phyloP scores from a whole-genome alignment of 169 alveolate species.

The Eimeria brunetti region DNA sequence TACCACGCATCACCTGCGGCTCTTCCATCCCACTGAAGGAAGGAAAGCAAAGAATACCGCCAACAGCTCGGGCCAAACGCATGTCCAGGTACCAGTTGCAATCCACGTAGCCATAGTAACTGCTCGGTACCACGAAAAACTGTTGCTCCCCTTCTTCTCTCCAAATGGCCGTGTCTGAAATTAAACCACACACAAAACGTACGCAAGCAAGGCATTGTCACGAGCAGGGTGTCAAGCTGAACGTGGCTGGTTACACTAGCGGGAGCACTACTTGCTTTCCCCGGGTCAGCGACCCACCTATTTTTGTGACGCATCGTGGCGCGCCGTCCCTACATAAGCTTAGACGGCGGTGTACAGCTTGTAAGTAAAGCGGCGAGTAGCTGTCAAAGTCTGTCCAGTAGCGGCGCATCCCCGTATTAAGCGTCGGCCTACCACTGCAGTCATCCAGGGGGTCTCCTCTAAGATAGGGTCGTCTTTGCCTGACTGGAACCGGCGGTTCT shows the following conservation, averaged over 20 bases:
- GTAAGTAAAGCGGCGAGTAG: background rate
- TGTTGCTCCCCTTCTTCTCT: background rate
- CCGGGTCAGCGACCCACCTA: background rate
- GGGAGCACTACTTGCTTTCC: no score
- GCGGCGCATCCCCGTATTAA: background rate
- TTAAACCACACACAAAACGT: no score
- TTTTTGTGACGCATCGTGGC: conserved; percentile 15
- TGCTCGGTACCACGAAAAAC: conserved; percentile 33
- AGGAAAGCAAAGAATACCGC: background rate
- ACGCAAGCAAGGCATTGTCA: no score
- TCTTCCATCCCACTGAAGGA: background rate
- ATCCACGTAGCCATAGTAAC: conserved; percentile 58
- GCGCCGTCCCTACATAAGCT: background rate
- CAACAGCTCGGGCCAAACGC: background rate
- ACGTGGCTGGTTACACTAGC: no score
- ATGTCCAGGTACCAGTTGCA: conserved; percentile 53
- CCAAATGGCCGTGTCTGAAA: conserved; percentile 47
- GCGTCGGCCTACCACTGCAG: no score
- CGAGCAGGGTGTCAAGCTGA: no score
- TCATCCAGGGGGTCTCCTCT: background rate
- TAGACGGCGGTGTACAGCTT: conserved; percentile 54
- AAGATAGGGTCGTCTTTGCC: background rate
- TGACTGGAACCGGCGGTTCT: background rate
- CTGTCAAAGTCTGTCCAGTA: conserved; percentile 51
- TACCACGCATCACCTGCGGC: background rate